Conservation (phyloP, 257 asterid genomes). For the Plantago elongata region DNA sequence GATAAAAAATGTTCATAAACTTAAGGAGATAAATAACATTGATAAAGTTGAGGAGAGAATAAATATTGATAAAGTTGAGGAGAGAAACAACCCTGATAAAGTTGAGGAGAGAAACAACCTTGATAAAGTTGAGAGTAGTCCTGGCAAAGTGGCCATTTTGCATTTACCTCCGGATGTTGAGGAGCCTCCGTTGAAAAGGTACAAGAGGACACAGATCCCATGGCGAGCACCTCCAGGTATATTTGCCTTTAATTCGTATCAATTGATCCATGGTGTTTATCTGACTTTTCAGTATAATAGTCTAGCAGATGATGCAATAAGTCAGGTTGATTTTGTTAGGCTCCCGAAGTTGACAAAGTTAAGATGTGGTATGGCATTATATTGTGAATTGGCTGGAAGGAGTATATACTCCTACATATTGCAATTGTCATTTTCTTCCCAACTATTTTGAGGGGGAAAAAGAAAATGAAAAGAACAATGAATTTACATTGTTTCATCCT, state of each 20-base stretch:
- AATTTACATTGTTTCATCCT: constrained; percentile 4
- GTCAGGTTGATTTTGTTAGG: constrained; percentile 4
- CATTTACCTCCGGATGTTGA: constrained; percentile 37
- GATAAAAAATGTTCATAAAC: not conserved
- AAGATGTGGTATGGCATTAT: constrained; percentile 16
- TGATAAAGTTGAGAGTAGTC: constrained; percentile 21
- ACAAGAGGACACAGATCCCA: constrained; percentile 58
- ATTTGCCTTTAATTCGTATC: constrained; percentile 23
- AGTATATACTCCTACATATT: not conserved
- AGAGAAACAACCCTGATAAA: constrained; percentile 23
- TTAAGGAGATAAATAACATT: constrained; percentile 22
- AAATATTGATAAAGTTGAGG: constrained; percentile 16
- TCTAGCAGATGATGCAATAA: constrained; percentile 4
- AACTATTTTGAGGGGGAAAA: not conserved
- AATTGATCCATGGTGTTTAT: constrained; percentile 14
- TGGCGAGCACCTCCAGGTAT: constrained; percentile 89
- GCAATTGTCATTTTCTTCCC: constrained; percentile 12
- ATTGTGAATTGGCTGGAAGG: constrained; percentile 10
- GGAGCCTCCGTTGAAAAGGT: constrained; percentile 66
- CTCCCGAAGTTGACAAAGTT: constrained; percentile 10
- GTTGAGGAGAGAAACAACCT: constrained; percentile 30
- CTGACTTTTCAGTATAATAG: constrained; percentile 8
- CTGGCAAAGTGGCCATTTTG: constrained; percentile 25
- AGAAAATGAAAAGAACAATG: constrained; percentile 1
- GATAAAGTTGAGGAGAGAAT: constrained; percentile 31